Base-by-base conservation (phyloP, 345 rosid species). In the Limnanthes douglasii region DNA sequence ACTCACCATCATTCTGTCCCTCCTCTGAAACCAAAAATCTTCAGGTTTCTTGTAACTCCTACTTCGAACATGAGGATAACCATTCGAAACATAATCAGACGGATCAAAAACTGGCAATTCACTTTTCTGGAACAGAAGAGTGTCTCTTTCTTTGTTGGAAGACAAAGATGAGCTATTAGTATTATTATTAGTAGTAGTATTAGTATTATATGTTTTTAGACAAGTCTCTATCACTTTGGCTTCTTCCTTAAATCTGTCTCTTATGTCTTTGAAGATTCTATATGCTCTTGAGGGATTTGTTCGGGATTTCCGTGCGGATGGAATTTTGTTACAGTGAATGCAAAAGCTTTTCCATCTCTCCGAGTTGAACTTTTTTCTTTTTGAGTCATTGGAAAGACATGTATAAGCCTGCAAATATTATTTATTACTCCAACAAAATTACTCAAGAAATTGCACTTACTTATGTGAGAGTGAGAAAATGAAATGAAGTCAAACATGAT, bases 381-480 rank as follows among this genome's bases (percentile, higher is more conserved):
- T 72, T n/a, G 42, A 55, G 33, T 33, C 50, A 33, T 90, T 77
- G 0, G 85, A 62, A 1, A 80, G 80, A 61, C 79, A 70, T 8
- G 70, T 22, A 57, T 75, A 75, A 5, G 85, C 98, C 98, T 90
- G 72, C 59, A 54, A n/a, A n/a, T n/a, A n/a, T n/a, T n/a, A n/a
- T n/a, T n/a, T n/a, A n/a, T n/a, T n/a, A n/a, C n/a, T n/a, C n/a
- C n/a, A n/a, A n/a, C n/a, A n/a, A n/a, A n/a, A n/a, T n/a, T n/a
- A n/a, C n/a, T n/a, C n/a, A n/a, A n/a, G n/a, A n/a, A n/a, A n/a
- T n/a, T n/a, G n/a, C n/a, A n/a, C n/a, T n/a, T n/a, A n/a, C n/a
- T n/a, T n/a, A n/a, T n/a, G n/a, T n/a, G n/a, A n/a, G n/a, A n/a
- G n/a, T n/a, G n/a, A n/a, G n/a, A n/a, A n/a, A n/a, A n/a, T n/a